Conservation (phyloP, 2,329 filamentous ascomycete genomes). For the Parastagonospora nodorum region DNA sequence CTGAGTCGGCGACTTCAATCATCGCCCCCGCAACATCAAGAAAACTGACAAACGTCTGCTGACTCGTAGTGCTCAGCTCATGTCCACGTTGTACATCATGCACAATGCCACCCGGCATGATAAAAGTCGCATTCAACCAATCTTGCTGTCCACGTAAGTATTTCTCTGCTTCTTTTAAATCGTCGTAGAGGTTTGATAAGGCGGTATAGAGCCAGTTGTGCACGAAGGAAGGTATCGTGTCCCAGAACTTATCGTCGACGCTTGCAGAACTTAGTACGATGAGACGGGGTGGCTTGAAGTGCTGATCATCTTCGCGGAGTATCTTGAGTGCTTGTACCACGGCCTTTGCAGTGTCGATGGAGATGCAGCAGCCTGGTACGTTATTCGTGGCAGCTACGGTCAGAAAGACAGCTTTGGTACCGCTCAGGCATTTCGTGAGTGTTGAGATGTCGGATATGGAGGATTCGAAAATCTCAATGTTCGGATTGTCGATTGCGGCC, state of each 20-base stretch:
- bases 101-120: slow-evolving; percentile 52
- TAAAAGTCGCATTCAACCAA: slow-evolving; percentile 48
- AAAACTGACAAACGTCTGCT: slow-evolving; percentile 50
- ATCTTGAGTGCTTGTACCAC: slow-evolving; percentile 47
- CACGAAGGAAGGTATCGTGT: slow-evolving; percentile 33
- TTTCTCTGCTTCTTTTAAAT: slow-evolving; percentile 44
- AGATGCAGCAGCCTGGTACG: slow-evolving; percentile 48
- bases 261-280: slow-evolving; percentile 53
- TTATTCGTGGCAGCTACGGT: slow-evolving; percentile 50
- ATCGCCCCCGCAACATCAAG: slow-evolving; percentile 55
- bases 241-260: slow-evolving; percentile 47
- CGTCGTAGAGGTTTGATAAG: slow-evolving; percentile 48
- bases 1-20: slow-evolving; percentile 45
- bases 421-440: slow-evolving; percentile 45
- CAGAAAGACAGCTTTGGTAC: slow-evolving; percentile 48
- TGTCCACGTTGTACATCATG: slow-evolving; percentile 50
- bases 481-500: slow-evolving; percentile 1
- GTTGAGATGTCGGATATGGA: slow-evolving; percentile 48
- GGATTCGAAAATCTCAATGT: slow-evolving; percentile 50
- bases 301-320: slow-evolving; percentile 15
- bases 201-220: slow-evolving; percentile 35
- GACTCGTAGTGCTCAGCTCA: slow-evolving; percentile 44
- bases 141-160: slow-evolving; percentile 45
- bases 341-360: slow-evolving; percentile 42
- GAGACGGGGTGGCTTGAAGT: slow-evolving; percentile 43